phyloP scores from a whole-genome alignment of 1,139 yeast species.

The Candida smagusa region DNA sequence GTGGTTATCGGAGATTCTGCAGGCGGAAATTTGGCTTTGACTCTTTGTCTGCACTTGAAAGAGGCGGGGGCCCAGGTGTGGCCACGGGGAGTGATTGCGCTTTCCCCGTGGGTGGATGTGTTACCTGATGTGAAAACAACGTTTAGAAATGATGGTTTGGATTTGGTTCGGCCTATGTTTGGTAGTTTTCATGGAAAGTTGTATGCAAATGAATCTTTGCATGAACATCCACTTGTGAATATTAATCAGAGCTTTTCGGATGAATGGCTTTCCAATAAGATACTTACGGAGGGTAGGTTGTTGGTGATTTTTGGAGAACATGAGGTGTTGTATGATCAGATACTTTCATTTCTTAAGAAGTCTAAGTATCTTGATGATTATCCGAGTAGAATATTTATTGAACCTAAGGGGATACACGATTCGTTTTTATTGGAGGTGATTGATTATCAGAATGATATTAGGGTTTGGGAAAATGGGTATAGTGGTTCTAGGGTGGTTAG shows the following conservation, averaged over 20 bases:
- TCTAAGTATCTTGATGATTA: slow-evolving; percentile 14
- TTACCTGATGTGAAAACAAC: slow-evolving; percentile 17
- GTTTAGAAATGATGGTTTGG: slow-evolving; percentile 2
- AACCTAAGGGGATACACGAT: slow-evolving; percentile 14
- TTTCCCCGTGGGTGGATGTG: slow-evolving; percentile 40
- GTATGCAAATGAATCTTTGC: slow-evolving; percentile 2
- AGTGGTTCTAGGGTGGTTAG: not conserved
- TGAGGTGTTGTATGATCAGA: slow-evolving; percentile 41
- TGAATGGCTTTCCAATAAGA: slow-evolving; percentile 4
- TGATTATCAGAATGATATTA: slow-evolving; percentile 4
- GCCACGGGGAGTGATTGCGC: slow-evolving; percentile 30
- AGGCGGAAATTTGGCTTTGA: slow-evolving; percentile 38
- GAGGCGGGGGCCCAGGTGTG: slow-evolving; percentile 8
- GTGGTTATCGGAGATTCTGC: slow-evolving; percentile 41
- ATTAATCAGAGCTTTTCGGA: slow-evolving; percentile 5
- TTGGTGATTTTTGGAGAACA: slow-evolving; percentile 41
- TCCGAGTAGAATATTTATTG: slow-evolving; percentile 7
- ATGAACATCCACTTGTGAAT: slow-evolving; percentile 3
- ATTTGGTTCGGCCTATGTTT: slow-evolving; percentile 27
- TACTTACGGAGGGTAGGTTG: slow-evolving; percentile 1
- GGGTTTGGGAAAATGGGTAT: slow-evolving; percentile 5
- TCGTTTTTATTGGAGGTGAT: slow-evolving; percentile 21
- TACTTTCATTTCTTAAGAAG: slow-evolving; percentile 19
- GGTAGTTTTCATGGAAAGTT: slow-evolving; percentile 17
- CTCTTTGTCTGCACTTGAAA: slow-evolving; percentile 26